These are phyloP conservation scores for Paraconiothyrium brasiliense DNA, from an alignment of 2,329 filamentous ascomycete species.

Conservation along the genomic window DNA sequence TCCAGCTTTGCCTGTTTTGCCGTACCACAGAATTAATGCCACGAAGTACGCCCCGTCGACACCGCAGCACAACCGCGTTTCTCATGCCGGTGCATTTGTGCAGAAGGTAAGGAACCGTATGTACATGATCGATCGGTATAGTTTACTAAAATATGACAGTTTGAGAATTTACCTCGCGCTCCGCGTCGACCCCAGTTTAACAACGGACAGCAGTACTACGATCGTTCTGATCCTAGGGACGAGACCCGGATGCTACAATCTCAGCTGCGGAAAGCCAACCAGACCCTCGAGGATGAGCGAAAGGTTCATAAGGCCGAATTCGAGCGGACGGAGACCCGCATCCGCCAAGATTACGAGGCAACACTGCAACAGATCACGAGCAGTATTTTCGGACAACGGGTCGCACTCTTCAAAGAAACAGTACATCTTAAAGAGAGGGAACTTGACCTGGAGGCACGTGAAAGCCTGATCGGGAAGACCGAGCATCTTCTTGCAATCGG, in stretches of 20 bases:
- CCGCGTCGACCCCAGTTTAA: background rate
- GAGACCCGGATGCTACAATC: conserved; percentile 22
- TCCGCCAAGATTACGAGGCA: conserved; percentile 17
- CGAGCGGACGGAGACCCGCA: conserved; percentile 19
- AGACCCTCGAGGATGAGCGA: conserved; percentile 29
- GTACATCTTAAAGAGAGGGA: conserved; percentile 18
- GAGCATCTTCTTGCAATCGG: conserved; percentile 34
- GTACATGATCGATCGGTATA: too few relatives aligned
- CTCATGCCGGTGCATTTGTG: background rate
- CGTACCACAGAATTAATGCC: background rate
- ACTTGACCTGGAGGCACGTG: conserved; percentile 23
- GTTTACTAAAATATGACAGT: background rate
- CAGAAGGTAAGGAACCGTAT: background rate
- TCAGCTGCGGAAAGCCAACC: conserved; percentile 24
- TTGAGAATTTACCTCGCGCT: background rate
- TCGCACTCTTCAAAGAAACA: conserved; percentile 15
- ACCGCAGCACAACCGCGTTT: background rate
- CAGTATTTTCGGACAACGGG: conserved; percentile 29
- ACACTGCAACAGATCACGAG: conserved; percentile 23
- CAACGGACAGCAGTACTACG: background rate
- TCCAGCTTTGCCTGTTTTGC: background rate
- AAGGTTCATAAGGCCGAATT: conserved; percentile 21
- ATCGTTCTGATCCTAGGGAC: conserved; percentile 14
- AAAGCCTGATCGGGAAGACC: conserved; percentile 23
- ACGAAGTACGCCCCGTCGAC: background rate